phyloP scores from a whole-genome alignment of 169 alveolate genomes.

The Plasmodium inui region DNA sequence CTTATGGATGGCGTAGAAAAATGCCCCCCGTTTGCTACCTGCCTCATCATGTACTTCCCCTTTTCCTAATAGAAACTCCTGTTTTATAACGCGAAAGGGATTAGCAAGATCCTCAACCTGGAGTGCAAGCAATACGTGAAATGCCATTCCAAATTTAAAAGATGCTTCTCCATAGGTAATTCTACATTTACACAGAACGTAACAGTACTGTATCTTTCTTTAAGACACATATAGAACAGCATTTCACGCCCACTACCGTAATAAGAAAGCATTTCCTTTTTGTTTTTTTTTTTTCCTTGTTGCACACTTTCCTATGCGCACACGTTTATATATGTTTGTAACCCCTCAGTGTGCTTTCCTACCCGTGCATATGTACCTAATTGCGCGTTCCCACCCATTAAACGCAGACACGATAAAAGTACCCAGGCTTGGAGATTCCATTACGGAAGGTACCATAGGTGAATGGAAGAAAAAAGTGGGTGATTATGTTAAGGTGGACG shows the following conservation, averaged over 20 bases:
- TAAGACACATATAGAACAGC: not conserved
- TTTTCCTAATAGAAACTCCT: slow-evolving; percentile 37
- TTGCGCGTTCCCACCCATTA: not conserved
- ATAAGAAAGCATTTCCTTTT: not conserved
- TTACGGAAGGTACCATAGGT: slow-evolving; percentile 89
- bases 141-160: slow-evolving; percentile 4
- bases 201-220: not conserved
- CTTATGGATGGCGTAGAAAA: not conserved
- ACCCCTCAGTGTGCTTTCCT: not conserved
- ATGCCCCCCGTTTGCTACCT: not conserved
- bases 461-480: slow-evolving; percentile 90
- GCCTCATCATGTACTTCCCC: not conserved
- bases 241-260: not conserved
- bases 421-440: slow-evolving; percentile 91
- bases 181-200: not conserved
- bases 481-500: slow-evolving; percentile 92
- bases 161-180: slow-evolving; percentile 71
- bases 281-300: not conserved
- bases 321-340: not conserved
- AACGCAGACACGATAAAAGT: slow-evolving; percentile 78
- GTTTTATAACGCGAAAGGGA: slow-evolving; percentile 21
- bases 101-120: slow-evolving; percentile 21
- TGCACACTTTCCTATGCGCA: not conserved
- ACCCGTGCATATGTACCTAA: not conserved
- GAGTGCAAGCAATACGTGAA: slow-evolving; percentile 7